Base-by-base conservation (phyloP, 768 basidiomycete genomes). In the Xanthoconium purpureum region DNA sequence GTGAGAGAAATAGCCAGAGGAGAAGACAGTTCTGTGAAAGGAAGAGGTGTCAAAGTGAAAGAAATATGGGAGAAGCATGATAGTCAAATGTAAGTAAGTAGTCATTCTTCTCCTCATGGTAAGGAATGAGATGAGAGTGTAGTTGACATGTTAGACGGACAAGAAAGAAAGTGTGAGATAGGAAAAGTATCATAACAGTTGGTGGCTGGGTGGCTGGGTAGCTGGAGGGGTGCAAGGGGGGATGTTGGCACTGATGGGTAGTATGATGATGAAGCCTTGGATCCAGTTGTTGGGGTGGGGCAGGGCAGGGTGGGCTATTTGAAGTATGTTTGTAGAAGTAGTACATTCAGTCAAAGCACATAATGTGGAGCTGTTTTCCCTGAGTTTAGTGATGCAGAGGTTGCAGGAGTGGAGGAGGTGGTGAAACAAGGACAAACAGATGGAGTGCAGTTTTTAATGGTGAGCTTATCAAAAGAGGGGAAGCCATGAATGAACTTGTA, bases 301-400 rank as follows among this genome's bases (percentile, higher is more conserved):
- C 1, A n/a, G 43, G 18, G 29, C 14, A n/a, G n/a, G n/a, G n/a
- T n/a, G 24, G 44, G 59, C 1, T 45, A 12, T 18, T 60, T 56
- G 10, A 43, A 60, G 58, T 62, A 71, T 63, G 62, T 17, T 67
- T 67, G 61, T 77, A 73, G 17, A 77, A 71, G 42, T 74, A 72
- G 18, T 74, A 74, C 2, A 71, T 74, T 64, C 71, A 75, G 62
- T 80, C 79, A 46, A 80, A 69, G 46, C 73, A 73, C n/a, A 81
- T 66, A 17, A 69, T 66, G 14, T 69, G 73, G 20, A 81, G 70
- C 3, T 69, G 66, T 12, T 66, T 61, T 0, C 71, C 77, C 33
- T 74, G 30, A 81, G 74, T 18, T 77, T 70, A 1, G 72, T 78
- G 56, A 81, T 74, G 12, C 77, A 76, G 15, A 80, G 72, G 18